Conservation (phyloP, 208 protist genomes). For the Acanthamoeba divionensis region DNA sequence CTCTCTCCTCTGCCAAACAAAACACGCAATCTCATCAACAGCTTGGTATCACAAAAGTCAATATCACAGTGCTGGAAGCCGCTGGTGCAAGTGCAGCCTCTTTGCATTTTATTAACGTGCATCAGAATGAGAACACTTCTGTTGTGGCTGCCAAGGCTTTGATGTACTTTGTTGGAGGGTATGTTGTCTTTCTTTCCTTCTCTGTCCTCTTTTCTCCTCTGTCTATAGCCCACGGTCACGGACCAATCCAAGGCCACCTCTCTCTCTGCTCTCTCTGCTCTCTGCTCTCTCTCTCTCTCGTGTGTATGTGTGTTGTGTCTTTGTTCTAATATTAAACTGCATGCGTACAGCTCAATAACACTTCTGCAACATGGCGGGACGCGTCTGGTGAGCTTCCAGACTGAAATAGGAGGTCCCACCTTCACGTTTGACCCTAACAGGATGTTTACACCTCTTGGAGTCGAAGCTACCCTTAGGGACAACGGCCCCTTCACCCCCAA, state of each 20-base stretch:
- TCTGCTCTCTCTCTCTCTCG: too few species aligned
- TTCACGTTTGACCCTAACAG: constrained; percentile 25
- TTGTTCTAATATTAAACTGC: too few species aligned
- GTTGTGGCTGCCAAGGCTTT: neutral
- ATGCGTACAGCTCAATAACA: neutral
- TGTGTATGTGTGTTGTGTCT: too few species aligned
- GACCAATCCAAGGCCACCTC: too few species aligned
- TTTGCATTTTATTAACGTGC: neutral
- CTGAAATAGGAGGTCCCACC: neutral
- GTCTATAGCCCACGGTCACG: too few species aligned
- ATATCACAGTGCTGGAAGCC: neutral
- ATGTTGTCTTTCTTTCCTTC: neutral
- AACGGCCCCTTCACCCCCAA: neutral
- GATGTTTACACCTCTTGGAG: constrained; percentile 2
- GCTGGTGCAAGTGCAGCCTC: neutral
- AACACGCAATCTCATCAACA: too few species aligned
- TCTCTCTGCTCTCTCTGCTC: too few species aligned
- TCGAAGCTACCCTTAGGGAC: neutral
- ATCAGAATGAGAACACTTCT: constrained; percentile 11
- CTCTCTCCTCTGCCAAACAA: too few species aligned
- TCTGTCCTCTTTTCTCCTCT: neutral
- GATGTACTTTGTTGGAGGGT: neutral
- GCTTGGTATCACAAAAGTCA: neutral
- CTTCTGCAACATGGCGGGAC: neutral
- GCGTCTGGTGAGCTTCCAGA: neutral